Conservation (phyloP, 176 grass and related monocot species). For the Ensete ventricosum region DNA sequence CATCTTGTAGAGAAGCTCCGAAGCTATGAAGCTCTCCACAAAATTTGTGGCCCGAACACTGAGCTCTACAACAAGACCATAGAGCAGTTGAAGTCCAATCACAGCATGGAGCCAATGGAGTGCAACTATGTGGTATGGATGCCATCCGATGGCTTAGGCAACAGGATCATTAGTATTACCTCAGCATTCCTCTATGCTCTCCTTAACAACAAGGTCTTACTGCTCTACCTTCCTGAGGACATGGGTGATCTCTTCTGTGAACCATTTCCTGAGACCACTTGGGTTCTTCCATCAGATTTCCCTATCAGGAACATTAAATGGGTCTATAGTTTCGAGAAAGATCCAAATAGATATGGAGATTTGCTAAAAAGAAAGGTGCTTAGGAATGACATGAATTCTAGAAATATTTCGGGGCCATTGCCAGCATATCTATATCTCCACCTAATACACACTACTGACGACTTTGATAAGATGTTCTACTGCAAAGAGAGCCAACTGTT, state of each 20-base stretch:
- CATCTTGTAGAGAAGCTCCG: constrained; percentile 20
- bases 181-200: constrained; percentile 22
- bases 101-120: background rate
- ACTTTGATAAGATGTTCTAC: constrained; percentile 12
- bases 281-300: constrained; percentile 22
- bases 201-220: constrained; percentile 13
- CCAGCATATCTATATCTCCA: constrained; percentile 15
- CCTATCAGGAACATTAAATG: constrained; percentile 5
- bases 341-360: constrained; percentile 32
- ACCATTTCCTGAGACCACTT: constrained; percentile 10
- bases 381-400: background rate
- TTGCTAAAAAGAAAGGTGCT: constrained; percentile 16
- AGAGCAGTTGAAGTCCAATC: constrained; percentile 17
- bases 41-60: constrained; percentile 38
- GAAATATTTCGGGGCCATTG: background rate
- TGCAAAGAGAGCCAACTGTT: constrained; percentile 9
- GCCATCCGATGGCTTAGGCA: constrained; percentile 17
- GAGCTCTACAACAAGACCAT: constrained; percentile 1
- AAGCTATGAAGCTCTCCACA: constrained; percentile 22
- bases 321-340: background rate
- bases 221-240: constrained; percentile 3
- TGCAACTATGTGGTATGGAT: constrained; percentile 24
- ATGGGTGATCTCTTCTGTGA: constrained; percentile 19
- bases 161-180: constrained; percentile 10
- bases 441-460: background rate